Percentiles rank a stretch among this genome's conserved stretches.
These are phyloP conservation scores for Beauveria bassiana DNA, from an alignment of 2,329 filamentous ascomycete genomes.

Conservation along the genomic window DNA sequence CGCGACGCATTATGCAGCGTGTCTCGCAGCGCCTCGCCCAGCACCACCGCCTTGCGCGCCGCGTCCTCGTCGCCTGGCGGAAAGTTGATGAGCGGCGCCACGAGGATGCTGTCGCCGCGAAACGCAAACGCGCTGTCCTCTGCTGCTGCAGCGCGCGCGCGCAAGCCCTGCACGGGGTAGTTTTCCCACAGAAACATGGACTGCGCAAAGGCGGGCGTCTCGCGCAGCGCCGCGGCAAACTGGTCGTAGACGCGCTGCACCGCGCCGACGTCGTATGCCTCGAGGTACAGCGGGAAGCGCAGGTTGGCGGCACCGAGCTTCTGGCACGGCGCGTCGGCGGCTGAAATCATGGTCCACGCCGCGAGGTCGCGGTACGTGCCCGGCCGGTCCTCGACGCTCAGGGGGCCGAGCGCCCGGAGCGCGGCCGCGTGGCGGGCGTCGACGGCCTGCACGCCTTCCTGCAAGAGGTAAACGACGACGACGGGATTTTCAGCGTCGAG, in stretches of 20 bases:
- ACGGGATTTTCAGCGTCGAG: slow-evolving; percentile 35
- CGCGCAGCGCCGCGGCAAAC: slow-evolving; percentile 23
- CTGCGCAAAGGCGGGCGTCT: slow-evolving; percentile 20
- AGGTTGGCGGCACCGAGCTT: slow-evolving; percentile 32
- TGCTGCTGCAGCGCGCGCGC: slow-evolving; percentile 22
- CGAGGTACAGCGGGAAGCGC: slow-evolving; percentile 36
- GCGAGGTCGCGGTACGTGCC: slow-evolving; percentile 39
- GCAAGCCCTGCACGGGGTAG: slow-evolving; percentile 38
- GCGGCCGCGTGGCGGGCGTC: slow-evolving; percentile 32
- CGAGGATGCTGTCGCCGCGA: slow-evolving; percentile 35
- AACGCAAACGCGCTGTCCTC: slow-evolving; percentile 37
- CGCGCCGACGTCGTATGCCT: slow-evolving; percentile 27
- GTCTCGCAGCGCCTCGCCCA: slow-evolving; percentile 31
- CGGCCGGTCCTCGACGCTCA: slow-evolving; percentile 21
- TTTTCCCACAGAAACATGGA: slow-evolving; percentile 36
- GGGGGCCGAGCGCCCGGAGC: slow-evolving; percentile 33
- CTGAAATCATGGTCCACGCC: slow-evolving; percentile 33
- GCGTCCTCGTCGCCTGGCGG: slow-evolving; percentile 21
- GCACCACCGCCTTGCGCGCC: slow-evolving; percentile 23
- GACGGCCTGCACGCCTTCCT: slow-evolving; percentile 34
- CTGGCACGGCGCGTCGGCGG: slow-evolving; percentile 31
- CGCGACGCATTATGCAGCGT: slow-evolving; percentile 28
- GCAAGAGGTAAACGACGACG: slow-evolving; percentile 33
- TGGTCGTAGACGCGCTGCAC: slow-evolving; percentile 23
- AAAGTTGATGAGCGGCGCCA: slow-evolving; percentile 30